phyloP scores from a whole-genome alignment of 305 asterid species.

The Stenogyne calaminthoides region DNA sequence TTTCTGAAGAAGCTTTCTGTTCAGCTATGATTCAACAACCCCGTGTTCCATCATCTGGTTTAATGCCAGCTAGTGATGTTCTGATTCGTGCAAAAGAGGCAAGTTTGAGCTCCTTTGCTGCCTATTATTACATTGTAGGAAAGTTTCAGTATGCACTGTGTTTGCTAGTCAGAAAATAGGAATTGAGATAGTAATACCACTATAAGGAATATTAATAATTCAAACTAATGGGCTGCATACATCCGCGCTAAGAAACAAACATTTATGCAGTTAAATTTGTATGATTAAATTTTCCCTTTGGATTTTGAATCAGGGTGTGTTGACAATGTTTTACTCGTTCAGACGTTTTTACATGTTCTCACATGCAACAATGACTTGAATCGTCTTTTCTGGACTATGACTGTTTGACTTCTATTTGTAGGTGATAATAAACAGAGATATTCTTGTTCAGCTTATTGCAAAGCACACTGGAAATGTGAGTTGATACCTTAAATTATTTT shows the following conservation, averaged over 20 bases:
- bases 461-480: conserved; percentile 92
- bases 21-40: conserved; percentile 95
- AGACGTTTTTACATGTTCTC: neutral
- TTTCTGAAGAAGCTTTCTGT: conserved; percentile 29
- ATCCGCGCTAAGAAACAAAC: neutral
- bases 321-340: neutral
- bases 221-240: neutral
- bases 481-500: conserved; percentile 21
- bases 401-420: conserved; percentile 40
- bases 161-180: conserved; percentile 3
- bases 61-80: conserved; percentile 88
- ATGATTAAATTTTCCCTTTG: neutral
- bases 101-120: conserved; percentile 35
- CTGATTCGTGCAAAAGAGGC: conserved; percentile 86
- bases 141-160: neutral
- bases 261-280: neutral
- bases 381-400: conserved; percentile 2
- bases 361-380: neutral
- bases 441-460: conserved; percentile 68
- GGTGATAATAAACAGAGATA: conserved; percentile 72
- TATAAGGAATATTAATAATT: conserved; percentile 16
- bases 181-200: conserved; percentile 8
- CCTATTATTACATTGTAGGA: neutral
- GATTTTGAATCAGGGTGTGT: conserved; percentile 1
- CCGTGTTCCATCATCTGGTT: conserved; percentile 78